These are phyloP conservation scores for Ophiostoma quercus DNA, from an alignment of 2,329 filamentous ascomycete genomes.

Conservation along the genomic window DNA sequence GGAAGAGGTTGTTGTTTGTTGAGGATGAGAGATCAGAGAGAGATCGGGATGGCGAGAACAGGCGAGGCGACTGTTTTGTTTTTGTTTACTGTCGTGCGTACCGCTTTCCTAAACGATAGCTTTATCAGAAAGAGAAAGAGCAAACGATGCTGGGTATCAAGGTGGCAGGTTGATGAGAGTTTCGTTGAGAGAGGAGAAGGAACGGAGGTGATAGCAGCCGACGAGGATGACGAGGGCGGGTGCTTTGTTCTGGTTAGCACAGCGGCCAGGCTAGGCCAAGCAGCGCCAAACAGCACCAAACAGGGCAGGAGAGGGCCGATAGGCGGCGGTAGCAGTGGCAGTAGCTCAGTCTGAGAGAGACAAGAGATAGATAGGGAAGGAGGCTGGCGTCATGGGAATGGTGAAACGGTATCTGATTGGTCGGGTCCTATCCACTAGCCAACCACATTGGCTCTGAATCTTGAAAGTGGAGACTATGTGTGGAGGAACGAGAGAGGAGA, in stretches of 20 bases:
- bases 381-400: slow-evolving; percentile 26
- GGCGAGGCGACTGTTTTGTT: background rate
- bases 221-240: slow-evolving; percentile 15
- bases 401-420: slow-evolving; percentile 20
- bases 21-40: background rate
- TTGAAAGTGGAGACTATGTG: background rate
- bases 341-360: background rate
- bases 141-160: background rate
- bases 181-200: slow-evolving; percentile 19
- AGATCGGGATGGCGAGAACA: background rate
- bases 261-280: background rate
- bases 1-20: background rate
- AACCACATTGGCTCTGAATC: slow-evolving; percentile 13
- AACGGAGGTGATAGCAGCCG: slow-evolving; percentile 1
- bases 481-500: background rate
- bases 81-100: slow-evolving; percentile 2
- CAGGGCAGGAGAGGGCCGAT: slow-evolving; percentile 11
- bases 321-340: background rate
- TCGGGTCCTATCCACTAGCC: slow-evolving; percentile 5
- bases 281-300: slow-evolving; percentile 8
- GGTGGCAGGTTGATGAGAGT: slow-evolving; percentile 4
- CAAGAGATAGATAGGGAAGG: slow-evolving; percentile 12
- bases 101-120: background rate
- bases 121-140: background rate
- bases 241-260: slow-evolving; percentile 1